Evolutionary conservation across 495 filamentous ascomycete species (phyloP).

Genomic region (Tuber borchii): DNA sequence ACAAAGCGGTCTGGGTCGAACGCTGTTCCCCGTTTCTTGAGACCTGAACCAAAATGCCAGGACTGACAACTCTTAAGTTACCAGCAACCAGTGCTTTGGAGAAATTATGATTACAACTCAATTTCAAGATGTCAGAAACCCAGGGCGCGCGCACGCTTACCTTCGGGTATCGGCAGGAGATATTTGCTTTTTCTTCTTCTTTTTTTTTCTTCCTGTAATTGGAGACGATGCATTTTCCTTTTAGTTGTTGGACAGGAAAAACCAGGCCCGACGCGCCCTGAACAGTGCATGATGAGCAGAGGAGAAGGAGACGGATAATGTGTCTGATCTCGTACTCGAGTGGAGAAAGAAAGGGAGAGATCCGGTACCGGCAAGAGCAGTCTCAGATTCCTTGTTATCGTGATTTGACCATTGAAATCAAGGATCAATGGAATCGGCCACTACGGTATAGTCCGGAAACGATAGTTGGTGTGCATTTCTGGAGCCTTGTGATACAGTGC

Average conservation of each 20-base stretch:
- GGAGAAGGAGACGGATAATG: neutral
- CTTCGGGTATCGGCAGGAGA: neutral
- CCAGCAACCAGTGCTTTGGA: neutral
- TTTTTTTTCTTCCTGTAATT: neutral
- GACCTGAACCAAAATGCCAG: neutral
- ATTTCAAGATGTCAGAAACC: neutral
- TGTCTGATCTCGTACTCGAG: neutral
- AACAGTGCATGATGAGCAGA: neutral
- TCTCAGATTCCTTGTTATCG: neutral
- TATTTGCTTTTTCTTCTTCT: neutral
- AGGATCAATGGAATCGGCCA: neutral
- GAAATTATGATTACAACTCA: neutral
- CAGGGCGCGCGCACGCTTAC: neutral
- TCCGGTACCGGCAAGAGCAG: neutral
- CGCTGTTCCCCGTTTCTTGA: neutral
- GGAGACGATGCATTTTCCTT: neutral
- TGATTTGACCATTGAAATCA: neutral
- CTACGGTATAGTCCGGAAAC: neutral
- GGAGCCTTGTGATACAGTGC: neutral
- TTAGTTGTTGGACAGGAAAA: neutral
- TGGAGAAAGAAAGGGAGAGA: neutral
- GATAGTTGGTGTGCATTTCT: neutral
- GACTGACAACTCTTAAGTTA: neutral
- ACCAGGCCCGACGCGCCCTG: neutral
- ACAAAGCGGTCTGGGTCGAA: neutral